phyloP scores from a whole-genome alignment of 2,329 filamentous ascomycete genomes.

The Botrytis elliptica region DNA sequence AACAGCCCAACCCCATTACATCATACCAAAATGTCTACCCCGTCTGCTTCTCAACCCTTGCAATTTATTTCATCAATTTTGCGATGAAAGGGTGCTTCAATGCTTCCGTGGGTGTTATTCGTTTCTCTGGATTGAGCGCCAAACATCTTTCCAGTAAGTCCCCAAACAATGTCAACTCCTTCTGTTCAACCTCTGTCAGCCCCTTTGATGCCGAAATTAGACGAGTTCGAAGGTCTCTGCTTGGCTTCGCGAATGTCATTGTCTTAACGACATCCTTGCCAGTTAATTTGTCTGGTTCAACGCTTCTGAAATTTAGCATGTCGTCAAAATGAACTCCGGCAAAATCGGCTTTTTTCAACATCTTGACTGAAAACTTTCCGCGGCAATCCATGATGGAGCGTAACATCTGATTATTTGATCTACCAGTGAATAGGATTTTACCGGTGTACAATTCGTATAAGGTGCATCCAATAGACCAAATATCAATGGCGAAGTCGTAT shows the following conservation, averaged over 20 bases:
- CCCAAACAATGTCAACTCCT: conserved; percentile 78
- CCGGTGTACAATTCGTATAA: conserved; percentile 96
- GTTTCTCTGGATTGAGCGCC: conserved; percentile 86
- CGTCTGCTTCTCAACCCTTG: neutral
- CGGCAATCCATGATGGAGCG: conserved; percentile 94
- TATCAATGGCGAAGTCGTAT: conserved; percentile 90
- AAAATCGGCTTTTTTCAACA: conserved; percentile 79
- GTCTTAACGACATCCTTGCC: conserved; percentile 73
- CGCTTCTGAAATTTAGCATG: conserved; percentile 76
- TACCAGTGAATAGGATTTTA: conserved; percentile 92
- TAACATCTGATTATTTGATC: conserved; percentile 98
- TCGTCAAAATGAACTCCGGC: conserved; percentile 80
- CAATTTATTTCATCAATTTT: conserved; percentile 23
- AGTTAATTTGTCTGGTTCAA: conserved; percentile 84
- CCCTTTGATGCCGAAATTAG: conserved; percentile 72
- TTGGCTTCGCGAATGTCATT: conserved; percentile 70
- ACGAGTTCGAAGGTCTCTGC: conserved; percentile 77
- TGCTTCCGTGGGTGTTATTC: conserved; percentile 82
- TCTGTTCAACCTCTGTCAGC: conserved; percentile 70
- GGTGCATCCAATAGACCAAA: conserved; percentile 98
- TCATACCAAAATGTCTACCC: neutral
- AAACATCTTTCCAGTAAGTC: conserved; percentile 88
- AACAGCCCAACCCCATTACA: neutral
- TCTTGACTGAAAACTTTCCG: conserved; percentile 85
- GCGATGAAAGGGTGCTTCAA: conserved; percentile 83